phyloP scores from a whole-genome alignment of 164 flowering plant species.

The Magnolia sinica region DNA sequence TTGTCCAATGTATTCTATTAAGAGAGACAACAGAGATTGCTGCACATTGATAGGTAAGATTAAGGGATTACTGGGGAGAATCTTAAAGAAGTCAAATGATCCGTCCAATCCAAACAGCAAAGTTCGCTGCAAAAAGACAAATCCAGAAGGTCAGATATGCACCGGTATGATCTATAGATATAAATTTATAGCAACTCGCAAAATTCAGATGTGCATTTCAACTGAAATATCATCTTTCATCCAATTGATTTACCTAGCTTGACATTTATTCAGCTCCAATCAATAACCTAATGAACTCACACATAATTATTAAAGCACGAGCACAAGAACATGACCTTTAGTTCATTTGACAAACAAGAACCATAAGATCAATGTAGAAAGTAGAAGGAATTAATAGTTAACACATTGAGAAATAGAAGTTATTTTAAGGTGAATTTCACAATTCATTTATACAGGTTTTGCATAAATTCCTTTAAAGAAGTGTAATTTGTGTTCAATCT shows the following conservation, averaged over 20 bases:
- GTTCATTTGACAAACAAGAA: no score
- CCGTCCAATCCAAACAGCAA: slow-evolving; percentile 56
- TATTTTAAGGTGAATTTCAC: no score
- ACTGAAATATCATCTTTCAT: neutral
- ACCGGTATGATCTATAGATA: neutral
- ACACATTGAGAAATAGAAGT: no score
- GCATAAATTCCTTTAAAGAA: no score
- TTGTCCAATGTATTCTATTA: slow-evolving; percentile 49
- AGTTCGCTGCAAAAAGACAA: slow-evolving; percentile 53
- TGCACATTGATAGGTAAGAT: slow-evolving; percentile 47
- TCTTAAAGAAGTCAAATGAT: slow-evolving; percentile 68
- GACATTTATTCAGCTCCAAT: neutral
- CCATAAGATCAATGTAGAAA: no score
- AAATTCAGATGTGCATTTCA: neutral
- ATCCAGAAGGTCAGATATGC: slow-evolving; percentile 1
- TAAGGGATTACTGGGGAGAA: slow-evolving; percentile 52
- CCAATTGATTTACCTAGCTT: neutral
- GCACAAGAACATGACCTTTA: no score
- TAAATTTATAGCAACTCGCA: neutral
- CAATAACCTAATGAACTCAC: neutral
- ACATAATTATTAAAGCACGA: neutral
- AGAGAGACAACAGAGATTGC: slow-evolving; percentile 60
- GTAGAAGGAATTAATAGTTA: no score
- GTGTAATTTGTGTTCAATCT: no score
- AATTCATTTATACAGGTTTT: no score